Evolutionary conservation across 2,329 filamentous ascomycete species (phyloP).

Genomic region (Phoma herbarum): DNA sequence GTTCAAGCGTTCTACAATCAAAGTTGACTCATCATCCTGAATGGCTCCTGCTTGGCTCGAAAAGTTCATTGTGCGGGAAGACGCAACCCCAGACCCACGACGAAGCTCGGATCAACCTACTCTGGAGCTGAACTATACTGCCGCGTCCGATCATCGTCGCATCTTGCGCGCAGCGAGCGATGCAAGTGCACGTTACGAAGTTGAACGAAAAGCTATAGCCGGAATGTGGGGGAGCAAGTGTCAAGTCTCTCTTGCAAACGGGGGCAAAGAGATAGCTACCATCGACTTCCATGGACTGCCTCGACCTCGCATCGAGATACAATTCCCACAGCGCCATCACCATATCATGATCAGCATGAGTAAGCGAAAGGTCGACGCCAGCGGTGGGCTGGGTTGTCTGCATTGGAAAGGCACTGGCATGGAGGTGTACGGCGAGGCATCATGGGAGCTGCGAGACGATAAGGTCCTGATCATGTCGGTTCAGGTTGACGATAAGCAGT

Average conservation of each 20-base stretch:
- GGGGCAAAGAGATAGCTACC: neutral
- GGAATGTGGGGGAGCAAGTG: slow-evolving; percentile 1
- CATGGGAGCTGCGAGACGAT: slow-evolving; percentile 4
- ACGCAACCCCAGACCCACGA: slow-evolving; percentile 4
- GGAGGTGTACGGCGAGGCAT: slow-evolving; percentile 2
- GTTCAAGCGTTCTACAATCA: neutral
- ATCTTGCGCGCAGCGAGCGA: neutral
- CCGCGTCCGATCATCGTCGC: neutral
- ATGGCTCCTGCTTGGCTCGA: slow-evolving; percentile 5
- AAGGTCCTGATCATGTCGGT: slow-evolving; percentile 2
- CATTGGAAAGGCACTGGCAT: slow-evolving; percentile 10
- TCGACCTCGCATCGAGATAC: neutral
- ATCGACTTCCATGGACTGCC: neutral
- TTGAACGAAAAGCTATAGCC: slow-evolving; percentile 4
- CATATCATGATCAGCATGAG: slow-evolving; percentile 3
- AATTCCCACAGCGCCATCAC: neutral
- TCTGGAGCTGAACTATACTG: slow-evolving; percentile 7
- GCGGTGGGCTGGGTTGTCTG: slow-evolving; percentile 6
- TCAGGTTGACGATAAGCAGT: neutral
- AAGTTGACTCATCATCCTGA: neutral
- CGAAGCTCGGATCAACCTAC: slow-evolving; percentile 5
- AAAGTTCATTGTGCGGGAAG: slow-evolving; percentile 6
- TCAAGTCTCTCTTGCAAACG: neutral
- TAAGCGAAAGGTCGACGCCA: slow-evolving; percentile 2
- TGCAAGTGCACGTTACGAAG: slow-evolving; percentile 1